phyloP scores from a whole-genome alignment of 2,329 filamentous ascomycete species.

The Biscogniauxia mediterranea region DNA sequence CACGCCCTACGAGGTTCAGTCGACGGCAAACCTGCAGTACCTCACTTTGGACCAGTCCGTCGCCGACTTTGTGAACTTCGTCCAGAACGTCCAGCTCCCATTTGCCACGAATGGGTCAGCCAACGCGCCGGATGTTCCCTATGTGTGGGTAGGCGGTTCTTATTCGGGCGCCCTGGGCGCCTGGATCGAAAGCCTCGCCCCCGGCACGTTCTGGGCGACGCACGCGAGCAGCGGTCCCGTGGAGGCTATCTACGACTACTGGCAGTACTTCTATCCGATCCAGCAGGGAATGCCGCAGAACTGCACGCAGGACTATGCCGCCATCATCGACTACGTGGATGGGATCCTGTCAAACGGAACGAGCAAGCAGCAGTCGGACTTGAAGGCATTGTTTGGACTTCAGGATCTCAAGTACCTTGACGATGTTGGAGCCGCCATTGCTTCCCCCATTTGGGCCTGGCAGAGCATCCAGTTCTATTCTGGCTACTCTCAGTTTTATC shows the following conservation, averaged over 20 bases:
- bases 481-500: slow-evolving; percentile 35
- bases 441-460: slow-evolving; percentile 30
- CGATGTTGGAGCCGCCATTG: slow-evolving; percentile 46
- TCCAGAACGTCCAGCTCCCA: slow-evolving; percentile 49
- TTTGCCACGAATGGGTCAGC: slow-evolving; percentile 48
- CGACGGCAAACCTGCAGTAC: slow-evolving; percentile 51
- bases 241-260: slow-evolving; percentile 54
- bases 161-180: slow-evolving; percentile 56
- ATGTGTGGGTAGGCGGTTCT: slow-evolving; percentile 55
- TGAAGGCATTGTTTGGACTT: slow-evolving; percentile 55
- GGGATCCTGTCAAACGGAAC: slow-evolving; percentile 42
- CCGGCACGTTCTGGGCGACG: slow-evolving; percentile 60
- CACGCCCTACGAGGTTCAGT: slow-evolving; percentile 49
- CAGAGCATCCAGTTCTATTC: slow-evolving; percentile 36
- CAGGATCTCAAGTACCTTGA: slow-evolving; percentile 48
- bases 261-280: slow-evolving; percentile 58
- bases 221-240: slow-evolving; percentile 56
- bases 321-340: slow-evolving; percentile 56
- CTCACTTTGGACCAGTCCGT: slow-evolving; percentile 54
- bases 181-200: slow-evolving; percentile 51
- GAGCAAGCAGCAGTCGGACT: slow-evolving; percentile 36
- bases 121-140: slow-evolving; percentile 53
- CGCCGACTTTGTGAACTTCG: slow-evolving; percentile 53
- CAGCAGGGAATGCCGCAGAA: slow-evolving; percentile 56
- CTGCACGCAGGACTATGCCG: slow-evolving; percentile 51